Evolutionary conservation across 164 flowering plant genomes (phyloP), one percentile per base, ranked within the genome.

Genomic region (Annona cherimola): DNA sequence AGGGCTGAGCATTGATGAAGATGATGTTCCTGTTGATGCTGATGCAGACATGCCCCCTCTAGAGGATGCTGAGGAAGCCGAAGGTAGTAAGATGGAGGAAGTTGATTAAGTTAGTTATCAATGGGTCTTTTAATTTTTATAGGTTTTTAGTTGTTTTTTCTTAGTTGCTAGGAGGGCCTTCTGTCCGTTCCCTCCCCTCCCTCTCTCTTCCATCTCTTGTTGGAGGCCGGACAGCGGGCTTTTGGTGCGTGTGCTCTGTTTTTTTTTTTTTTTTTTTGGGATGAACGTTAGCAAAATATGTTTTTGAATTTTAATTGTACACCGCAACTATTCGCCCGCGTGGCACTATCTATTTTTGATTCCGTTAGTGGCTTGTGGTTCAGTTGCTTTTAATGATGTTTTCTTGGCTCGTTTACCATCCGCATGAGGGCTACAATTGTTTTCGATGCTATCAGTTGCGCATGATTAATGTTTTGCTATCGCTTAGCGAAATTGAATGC

Each of bases 21-120:
- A 72, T 18, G 76, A 68, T 46, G 61, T 42, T 4, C 68, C 60
- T 61, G 73, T 5, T 0, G 77, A 65, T 54, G 75, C 45, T 0
- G 77, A 73, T 39, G 26, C 66, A 16, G 76, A 73, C 41, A 73
- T 69, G 77, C 73, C 72, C 11, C 62, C 73, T 4, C 62, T 69
- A 3, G 77, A 74, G 39, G 80, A 78, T 18, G 80, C 75, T 11
- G 74, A 63, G 63, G 71, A 69, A 5, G 45, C 76, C 1, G 80
- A 74, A 74, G 80, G 59, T 44, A 78, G 80, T 77, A 78, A 71
- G 77, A 78, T 78, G 80, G 80, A 78, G 67, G 80, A 78, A 46
- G 80, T 74, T 14, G 80, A 77, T 39, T 78, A 41, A 64, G 66
- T 18, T 1, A 14, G 9, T 50, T 7, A 50, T 9, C 57, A 9